Conservation (phyloP, 2,329 filamentous ascomycete genomes). For the Camptophora hylomeconis region DNA sequence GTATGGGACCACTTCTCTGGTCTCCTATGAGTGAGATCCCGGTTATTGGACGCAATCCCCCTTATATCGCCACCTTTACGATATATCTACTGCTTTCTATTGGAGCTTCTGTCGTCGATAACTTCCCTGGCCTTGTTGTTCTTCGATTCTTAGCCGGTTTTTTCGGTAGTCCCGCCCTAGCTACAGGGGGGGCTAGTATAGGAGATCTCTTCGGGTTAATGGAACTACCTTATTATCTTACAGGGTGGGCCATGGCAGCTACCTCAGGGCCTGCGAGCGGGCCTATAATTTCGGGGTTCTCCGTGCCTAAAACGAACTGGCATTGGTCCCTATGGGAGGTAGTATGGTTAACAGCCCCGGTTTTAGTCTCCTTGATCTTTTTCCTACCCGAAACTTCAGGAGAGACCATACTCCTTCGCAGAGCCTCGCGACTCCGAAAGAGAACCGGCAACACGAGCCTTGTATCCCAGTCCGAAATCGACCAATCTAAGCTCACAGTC, state of each 20-base stretch:
- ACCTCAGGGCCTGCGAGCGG: conserved; percentile 42
- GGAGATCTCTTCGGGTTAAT: conserved; percentile 39
- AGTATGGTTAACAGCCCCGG: conserved; percentile 46
- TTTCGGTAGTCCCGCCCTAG: conserved; percentile 54
- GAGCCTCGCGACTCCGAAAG: conserved; percentile 48
- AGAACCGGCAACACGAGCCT: conserved; percentile 41
- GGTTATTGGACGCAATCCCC: conserved; percentile 51
- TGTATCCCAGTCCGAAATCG: conserved; percentile 51
- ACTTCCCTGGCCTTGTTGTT: conserved; percentile 51
- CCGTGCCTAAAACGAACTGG: conserved; percentile 44
- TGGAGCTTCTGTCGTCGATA: conserved; percentile 48
- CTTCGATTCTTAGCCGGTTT: conserved; percentile 53
- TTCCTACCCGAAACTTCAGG: conserved; percentile 52
- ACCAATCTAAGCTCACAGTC: conserved; percentile 40
- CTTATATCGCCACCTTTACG: conserved; percentile 55
- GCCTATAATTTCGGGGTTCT: conserved; percentile 48
- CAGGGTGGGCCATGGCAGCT: conserved; percentile 41
- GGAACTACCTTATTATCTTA: conserved; percentile 44
- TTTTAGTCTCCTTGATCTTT: conserved; percentile 47
- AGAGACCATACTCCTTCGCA: conserved; percentile 46
- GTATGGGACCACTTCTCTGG: conserved; percentile 27
- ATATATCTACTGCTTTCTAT: conserved; percentile 57
- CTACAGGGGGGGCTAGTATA: conserved; percentile 38
- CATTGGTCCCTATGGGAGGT: conserved; percentile 48
- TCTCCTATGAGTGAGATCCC: conserved; percentile 56